Conservation (phyloP, 495 filamentous ascomycete genomes). For the Baudoinia panamericana region DNA sequence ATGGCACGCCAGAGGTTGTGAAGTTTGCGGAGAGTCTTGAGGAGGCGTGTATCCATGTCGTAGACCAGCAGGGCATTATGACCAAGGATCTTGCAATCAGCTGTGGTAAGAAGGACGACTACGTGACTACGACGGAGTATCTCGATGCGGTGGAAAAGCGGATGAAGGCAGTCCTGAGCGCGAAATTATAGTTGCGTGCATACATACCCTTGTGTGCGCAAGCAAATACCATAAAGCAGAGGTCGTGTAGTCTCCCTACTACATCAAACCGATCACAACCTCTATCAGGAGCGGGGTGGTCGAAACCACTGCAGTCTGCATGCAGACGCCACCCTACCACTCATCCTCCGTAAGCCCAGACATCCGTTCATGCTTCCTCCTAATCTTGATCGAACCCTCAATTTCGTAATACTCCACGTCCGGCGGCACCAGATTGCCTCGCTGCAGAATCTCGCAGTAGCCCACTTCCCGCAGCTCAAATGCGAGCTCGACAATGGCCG, state of each 20-base stretch:
- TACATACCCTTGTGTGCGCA: background rate
- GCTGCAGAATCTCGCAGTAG: constrained; percentile 11
- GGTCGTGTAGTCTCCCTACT: too few relatives aligned
- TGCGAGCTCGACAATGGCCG: constrained; percentile 14
- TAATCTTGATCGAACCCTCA: constrained; percentile 7
- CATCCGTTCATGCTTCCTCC: too few relatives aligned
- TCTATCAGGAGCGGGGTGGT: too few relatives aligned
- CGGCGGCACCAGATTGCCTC: constrained; percentile 3
- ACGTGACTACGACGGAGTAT: constrained; percentile 83
- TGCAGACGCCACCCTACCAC: too few relatives aligned
- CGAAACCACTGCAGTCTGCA: too few relatives aligned
- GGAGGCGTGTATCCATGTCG: constrained; percentile 85
- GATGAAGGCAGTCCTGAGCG: constrained; percentile 51
- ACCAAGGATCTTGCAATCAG: constrained; percentile 94
- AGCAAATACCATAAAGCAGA: too few relatives aligned
- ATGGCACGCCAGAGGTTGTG: constrained; percentile 75
- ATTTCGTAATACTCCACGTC: constrained; percentile 9
- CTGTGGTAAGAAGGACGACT: constrained; percentile 74
- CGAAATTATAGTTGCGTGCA: constrained; percentile 31
- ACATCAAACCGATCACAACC: too few relatives aligned
- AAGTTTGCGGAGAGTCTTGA: constrained; percentile 83
- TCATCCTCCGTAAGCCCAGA: too few relatives aligned
- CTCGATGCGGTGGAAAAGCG: constrained; percentile 76
- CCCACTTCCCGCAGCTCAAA: constrained; percentile 14
- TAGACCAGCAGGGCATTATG: constrained; percentile 90